Percentiles rank a stretch among this genome's conserved stretches.
phyloP scores from a whole-genome alignment of 768 basidiomycete genomes.

The Kockovaella imperatae region DNA sequence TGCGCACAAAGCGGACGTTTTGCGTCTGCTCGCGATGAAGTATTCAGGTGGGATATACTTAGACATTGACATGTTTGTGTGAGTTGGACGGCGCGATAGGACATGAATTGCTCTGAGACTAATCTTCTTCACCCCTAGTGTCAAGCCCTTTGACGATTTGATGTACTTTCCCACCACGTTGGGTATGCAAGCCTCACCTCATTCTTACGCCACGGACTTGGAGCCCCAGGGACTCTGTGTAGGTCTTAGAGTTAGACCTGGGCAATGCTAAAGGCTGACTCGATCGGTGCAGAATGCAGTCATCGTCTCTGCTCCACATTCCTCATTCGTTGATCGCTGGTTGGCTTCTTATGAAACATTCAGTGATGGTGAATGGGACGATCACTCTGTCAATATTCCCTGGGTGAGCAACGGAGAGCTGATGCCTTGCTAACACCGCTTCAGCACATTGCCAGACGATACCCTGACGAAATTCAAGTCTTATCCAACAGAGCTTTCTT shows the following conservation, averaged over 20 bases:
- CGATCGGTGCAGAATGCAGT: constrained; percentile 35
- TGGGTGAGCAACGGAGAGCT: constrained; percentile 28
- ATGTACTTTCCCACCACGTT: constrained; percentile 36
- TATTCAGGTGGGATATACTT: constrained; percentile 42
- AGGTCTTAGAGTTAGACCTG: constrained; percentile 11
- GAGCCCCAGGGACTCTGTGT: constrained; percentile 45
- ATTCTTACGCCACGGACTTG: constrained; percentile 22
- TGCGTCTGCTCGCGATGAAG: constrained; percentile 39
- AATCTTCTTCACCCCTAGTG: too few relatives aligned
- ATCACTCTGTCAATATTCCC: constrained; percentile 39
- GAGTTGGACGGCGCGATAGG: constrained; percentile 4
- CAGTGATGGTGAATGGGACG: constrained; percentile 35
- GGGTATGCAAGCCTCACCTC: constrained; percentile 43
- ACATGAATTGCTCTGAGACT: neutral
- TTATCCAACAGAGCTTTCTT: constrained; percentile 43
- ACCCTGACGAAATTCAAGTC: constrained; percentile 43
- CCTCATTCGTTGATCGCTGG: constrained; percentile 43
- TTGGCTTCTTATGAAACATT: constrained; percentile 41
- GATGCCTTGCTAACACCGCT: neutral
- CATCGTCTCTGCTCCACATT: constrained; percentile 36
- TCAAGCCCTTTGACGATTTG: constrained; percentile 37
- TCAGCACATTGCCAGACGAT: constrained; percentile 38
- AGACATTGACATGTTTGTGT: constrained; percentile 44
- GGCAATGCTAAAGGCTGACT: neutral
- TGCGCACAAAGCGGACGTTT: constrained; percentile 43